Base-by-base conservation (phyloP, 2,329 filamentous ascomycete species). In the Coleophoma eucalyptorum region DNA sequence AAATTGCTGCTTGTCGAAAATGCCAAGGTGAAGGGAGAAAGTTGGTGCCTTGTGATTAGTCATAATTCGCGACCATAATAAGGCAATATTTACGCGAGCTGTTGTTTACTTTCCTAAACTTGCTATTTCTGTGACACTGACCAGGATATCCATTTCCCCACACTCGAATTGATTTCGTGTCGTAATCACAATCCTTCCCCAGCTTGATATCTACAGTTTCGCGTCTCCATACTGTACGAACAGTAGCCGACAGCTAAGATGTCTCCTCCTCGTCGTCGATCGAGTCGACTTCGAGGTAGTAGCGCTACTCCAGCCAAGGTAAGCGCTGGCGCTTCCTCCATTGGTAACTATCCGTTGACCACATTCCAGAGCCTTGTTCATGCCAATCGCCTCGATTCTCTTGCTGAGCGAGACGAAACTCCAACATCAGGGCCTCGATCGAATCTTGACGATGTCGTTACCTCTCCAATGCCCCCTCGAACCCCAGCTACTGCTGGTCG, bases 401-500 rank as follows among this genome's bases (percentile, higher is more conserved):
- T 66, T 26, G 53, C 52, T n/a, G 64, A 67, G 48, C 58, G 55
- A 48, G 61, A 67, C 44, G 63, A 65, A 41, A 58, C 58, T 33
- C 55, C 59, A 20, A 50, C 45, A 13, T 40, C 47, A 19, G 51
- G 51, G 31, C 38, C 47, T 31, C 52, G 55, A 50, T 52, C 55
- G 26, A 57, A 52, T 41, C 57, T 60, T 21, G 55, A 61, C 48
- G 43, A 56, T 15, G 53, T 60, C 26, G 53, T 50, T 13, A 59
- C 61, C 21, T 61, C 62, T 31, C 61, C 59, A 19, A 33, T 55
- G 18, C 52, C 55, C 43, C 65, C 65, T 21, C 55, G 55, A 52
- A 86, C 88, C 1, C 90, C 90, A 5, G 77, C 76, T 38, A 81
- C 81, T 37, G 79, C 78, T 13, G 83, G 83, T 4, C 78, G 83